These are phyloP conservation scores for Clonostachys rhizophaga DNA, from an alignment of 2,329 filamentous ascomycete species.

Conservation along the genomic window DNA sequence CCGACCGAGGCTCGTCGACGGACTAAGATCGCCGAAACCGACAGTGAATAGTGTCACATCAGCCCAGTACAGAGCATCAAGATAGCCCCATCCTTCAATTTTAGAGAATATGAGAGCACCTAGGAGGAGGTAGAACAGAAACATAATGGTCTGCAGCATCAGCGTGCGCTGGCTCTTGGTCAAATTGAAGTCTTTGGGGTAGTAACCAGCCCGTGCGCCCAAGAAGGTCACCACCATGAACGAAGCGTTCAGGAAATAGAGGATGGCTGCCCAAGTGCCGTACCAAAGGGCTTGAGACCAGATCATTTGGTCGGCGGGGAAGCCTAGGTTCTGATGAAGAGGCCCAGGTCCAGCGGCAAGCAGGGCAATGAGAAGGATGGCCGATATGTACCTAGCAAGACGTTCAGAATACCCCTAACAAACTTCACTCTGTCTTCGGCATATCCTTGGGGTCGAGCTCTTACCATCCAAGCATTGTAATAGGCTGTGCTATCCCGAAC, in stretches of 20 bases:
- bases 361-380: slow-evolving; percentile 63
- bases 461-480: slow-evolving; percentile 79
- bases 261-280: slow-evolving; percentile 69
- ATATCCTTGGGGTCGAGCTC: slow-evolving; percentile 29
- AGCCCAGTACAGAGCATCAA: slow-evolving; percentile 76
- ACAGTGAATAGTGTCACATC: slow-evolving; percentile 66
- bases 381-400: slow-evolving; percentile 44
- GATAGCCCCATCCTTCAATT: slow-evolving; percentile 70
- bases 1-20: slow-evolving; percentile 49
- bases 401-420: too few relatives aligned
- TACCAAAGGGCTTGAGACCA: slow-evolving; percentile 86
- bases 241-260: slow-evolving; percentile 76
- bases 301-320: slow-evolving; percentile 17
- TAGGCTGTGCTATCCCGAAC: slow-evolving; percentile 79
- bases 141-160: slow-evolving; percentile 85
- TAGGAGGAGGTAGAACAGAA: slow-evolving; percentile 75
- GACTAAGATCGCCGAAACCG: slow-evolving; percentile 52
- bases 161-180: slow-evolving; percentile 79
- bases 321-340: slow-evolving; percentile 25
- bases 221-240: slow-evolving; percentile 76
- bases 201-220: slow-evolving; percentile 66
- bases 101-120: slow-evolving; percentile 72
- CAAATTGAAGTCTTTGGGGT: slow-evolving; percentile 72
- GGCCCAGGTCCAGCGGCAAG: slow-evolving; percentile 61
- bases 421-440: too few relatives aligned